These are phyloP conservation scores for Mycosphaerella arachidis DNA, from an alignment of 2,329 filamentous ascomycete genomes.

Conservation along the genomic window DNA sequence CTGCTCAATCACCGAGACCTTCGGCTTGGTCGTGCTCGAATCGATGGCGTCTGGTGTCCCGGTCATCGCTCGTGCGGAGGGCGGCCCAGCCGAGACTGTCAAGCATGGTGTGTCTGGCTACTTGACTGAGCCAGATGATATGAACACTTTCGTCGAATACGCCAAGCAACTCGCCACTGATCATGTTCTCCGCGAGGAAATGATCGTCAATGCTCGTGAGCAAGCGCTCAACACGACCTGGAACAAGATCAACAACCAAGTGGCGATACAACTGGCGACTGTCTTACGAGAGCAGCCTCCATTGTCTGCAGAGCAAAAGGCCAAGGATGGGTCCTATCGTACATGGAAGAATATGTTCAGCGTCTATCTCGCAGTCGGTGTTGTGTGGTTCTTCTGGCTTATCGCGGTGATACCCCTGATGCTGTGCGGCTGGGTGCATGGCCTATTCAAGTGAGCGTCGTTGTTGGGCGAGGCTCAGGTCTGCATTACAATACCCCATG, in stretches of 20 bases:
- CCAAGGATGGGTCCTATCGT: conserved; percentile 25
- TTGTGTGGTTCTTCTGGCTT: conserved; percentile 36
- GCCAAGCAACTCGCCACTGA: conserved; percentile 50
- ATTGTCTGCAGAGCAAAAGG: conserved; percentile 15
- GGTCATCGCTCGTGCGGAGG: conserved; percentile 64
- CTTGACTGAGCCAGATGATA: conserved; percentile 56
- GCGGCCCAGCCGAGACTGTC: conserved; percentile 65
- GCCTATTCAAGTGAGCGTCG: conserved; percentile 22
- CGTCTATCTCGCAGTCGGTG: conserved; percentile 31
- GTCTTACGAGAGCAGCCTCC: conserved; percentile 32
- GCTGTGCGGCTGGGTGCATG: conserved; percentile 30
- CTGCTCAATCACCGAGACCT: conserved; percentile 67
- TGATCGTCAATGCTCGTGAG: conserved; percentile 48
- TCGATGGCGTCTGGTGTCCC: conserved; percentile 67
- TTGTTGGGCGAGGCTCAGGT: background rate
- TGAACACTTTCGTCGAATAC: conserved; percentile 54
- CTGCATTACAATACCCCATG: background rate
- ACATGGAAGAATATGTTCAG: conserved; percentile 25
- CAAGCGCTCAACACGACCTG: conserved; percentile 63
- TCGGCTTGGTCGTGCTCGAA: conserved; percentile 66
- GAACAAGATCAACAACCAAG: conserved; percentile 67
- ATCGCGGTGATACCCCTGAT: conserved; percentile 35
- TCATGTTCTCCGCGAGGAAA: conserved; percentile 38
- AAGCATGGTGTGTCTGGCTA: conserved; percentile 57
- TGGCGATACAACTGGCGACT: conserved; percentile 59